These are phyloP conservation scores for Irpex sp. DNA, from an alignment of 1,284 basidiomycete species.

Conservation along the genomic window DNA sequence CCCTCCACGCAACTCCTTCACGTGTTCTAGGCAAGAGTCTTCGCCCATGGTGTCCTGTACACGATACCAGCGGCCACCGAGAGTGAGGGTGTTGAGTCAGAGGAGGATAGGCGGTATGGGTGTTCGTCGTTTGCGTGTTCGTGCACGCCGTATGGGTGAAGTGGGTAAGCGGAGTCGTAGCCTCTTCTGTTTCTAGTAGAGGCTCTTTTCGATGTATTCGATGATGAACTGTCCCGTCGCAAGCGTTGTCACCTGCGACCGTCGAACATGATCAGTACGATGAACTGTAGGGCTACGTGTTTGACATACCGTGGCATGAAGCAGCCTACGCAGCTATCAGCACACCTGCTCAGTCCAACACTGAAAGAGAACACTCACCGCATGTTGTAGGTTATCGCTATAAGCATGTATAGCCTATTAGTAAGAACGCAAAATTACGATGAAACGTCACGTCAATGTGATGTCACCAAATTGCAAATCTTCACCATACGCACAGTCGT, in stretches of 20 bases:
- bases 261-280: background rate
- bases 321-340: constrained; percentile 33
- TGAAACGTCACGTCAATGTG: too few species aligned
- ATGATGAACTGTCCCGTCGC: constrained; percentile 51
- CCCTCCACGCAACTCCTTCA: too few species aligned
- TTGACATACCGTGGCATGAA: constrained; percentile 45
- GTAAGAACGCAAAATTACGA: too few species aligned
- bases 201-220: constrained; percentile 41
- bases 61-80: background rate
- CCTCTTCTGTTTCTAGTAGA: constrained; percentile 26
- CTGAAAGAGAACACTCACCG: constrained; percentile 39
- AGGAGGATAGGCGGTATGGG: constrained; percentile 7
- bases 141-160: constrained; percentile 7
- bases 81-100: constrained; percentile 9
- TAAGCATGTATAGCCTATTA: constrained; percentile 62
- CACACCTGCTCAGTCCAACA: background rate
- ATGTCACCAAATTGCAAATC: too few species aligned
- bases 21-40: too few species aligned
- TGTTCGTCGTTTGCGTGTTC: constrained; percentile 3
- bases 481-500: constrained; percentile 45
- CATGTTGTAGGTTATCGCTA: constrained; percentile 61
- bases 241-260: constrained; percentile 43
- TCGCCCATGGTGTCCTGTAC: too few species aligned
- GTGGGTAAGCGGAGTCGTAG: constrained; percentile 15
- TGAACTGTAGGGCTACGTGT: background rate